Evolutionary conservation across 2,329 filamentous ascomycete genomes (phyloP).

Genomic region (Cytospora piceicola): DNA sequence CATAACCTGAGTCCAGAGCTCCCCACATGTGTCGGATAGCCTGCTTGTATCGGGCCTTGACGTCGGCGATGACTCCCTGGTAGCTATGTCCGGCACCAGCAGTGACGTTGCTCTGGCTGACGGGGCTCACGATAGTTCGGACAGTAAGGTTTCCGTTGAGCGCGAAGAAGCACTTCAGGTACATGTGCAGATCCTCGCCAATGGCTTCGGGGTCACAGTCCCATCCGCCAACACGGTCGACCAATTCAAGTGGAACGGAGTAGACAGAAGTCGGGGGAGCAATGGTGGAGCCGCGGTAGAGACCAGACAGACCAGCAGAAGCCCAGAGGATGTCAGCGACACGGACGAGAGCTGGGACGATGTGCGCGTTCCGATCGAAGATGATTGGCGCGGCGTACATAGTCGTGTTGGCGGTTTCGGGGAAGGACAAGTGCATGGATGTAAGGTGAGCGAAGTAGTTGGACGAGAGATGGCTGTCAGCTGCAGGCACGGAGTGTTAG

Average conservation of each 20-base stretch:
- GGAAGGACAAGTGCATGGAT: conserved; percentile 63
- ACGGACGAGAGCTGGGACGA: conserved; percentile 68
- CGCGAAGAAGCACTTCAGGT: conserved; percentile 77
- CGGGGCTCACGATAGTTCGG: conserved; percentile 67
- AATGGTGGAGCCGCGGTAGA: conserved; percentile 66
- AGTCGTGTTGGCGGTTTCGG: conserved; percentile 64
- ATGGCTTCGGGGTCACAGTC: conserved; percentile 72
- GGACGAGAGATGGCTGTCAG: conserved; percentile 70
- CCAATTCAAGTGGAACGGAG: conserved; percentile 67
- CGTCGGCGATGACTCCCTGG: conserved; percentile 58
- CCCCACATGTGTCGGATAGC: conserved; percentile 79
- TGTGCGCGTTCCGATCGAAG: conserved; percentile 74
- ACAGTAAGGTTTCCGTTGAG: conserved; percentile 70
- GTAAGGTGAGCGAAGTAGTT: conserved; percentile 70
- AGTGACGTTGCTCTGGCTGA: conserved; percentile 74
- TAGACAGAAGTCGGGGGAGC: conserved; percentile 76
- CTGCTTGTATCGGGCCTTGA: conserved; percentile 71
- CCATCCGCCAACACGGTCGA: conserved; percentile 73
- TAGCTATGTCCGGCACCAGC: conserved; percentile 60
- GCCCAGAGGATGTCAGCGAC: conserved; percentile 75
- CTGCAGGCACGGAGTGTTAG: conserved; percentile 47
- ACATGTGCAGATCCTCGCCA: conserved; percentile 78
- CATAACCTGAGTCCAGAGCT: conserved; percentile 69
- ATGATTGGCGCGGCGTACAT: conserved; percentile 73
- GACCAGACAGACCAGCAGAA: conserved; percentile 70